phyloP scores from a whole-genome alignment of 768 basidiomycete genomes.

The Termitomyces sp. region DNA sequence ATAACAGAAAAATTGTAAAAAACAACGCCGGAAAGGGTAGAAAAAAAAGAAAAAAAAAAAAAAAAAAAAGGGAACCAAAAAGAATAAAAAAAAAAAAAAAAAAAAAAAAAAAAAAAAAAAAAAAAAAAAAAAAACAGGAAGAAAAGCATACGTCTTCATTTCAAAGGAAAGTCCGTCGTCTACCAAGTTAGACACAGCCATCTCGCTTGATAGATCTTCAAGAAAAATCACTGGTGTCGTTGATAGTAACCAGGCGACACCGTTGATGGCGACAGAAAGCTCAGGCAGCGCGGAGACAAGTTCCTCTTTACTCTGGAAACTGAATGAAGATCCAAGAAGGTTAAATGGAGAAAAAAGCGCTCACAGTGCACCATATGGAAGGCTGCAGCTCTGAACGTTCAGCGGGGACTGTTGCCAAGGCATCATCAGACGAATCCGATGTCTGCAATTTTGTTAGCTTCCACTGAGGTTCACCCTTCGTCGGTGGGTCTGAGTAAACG shows the following conservation, averaged over 20 bases:
- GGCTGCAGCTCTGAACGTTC: slow-evolving; percentile 4
- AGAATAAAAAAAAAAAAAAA: too few species aligned
- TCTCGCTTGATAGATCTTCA: slow-evolving; percentile 6
- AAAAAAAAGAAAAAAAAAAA: too few species aligned
- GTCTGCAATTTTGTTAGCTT: slow-evolving; percentile 1
- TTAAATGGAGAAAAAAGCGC: not conserved
- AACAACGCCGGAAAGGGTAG: too few species aligned
- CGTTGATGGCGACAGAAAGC: slow-evolving; percentile 17
- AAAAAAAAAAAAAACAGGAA: not conserved
- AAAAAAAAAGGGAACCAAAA: too few species aligned
- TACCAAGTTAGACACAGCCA: slow-evolving; percentile 9
- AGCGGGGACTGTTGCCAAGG: not conserved
- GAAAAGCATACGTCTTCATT: slow-evolving; percentile 13
- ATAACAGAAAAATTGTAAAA: too few species aligned
- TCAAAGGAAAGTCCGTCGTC: slow-evolving; percentile 14
- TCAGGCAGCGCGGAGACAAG: slow-evolving; percentile 20
- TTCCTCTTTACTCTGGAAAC: slow-evolving; percentile 20
- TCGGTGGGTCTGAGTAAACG: slow-evolving; percentile 5
- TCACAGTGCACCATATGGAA: slow-evolving; percentile 20
- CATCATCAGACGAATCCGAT: not conserved
- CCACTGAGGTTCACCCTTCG: slow-evolving; percentile 20
- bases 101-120: too few species aligned
- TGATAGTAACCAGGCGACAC: slow-evolving; percentile 18
- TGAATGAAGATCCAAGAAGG: not conserved
- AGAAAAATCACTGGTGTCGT: slow-evolving; percentile 15